Evolutionary conservation across 2,329 filamentous ascomycete species (phyloP).

Genomic region (Cordyceps fumosorosea): DNA sequence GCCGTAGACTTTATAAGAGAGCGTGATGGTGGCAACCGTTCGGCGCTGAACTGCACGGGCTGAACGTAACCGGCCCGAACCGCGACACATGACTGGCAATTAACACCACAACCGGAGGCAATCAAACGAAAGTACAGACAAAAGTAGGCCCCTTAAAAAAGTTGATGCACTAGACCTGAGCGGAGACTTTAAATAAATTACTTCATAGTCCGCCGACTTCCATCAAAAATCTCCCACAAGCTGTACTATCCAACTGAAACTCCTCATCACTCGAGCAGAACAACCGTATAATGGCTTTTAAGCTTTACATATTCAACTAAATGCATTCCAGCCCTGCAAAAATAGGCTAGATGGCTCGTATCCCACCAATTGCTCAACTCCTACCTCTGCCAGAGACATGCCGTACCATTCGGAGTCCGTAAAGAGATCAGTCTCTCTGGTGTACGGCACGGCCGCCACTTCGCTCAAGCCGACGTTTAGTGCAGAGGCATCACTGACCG

Average conservation of each 20-base stretch:
- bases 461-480: background rate
- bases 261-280: background rate
- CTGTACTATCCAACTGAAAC: too few species aligned
- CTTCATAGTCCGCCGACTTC: too few species aligned
- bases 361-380: slow-evolving; percentile 5
- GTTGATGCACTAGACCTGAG: too few species aligned
- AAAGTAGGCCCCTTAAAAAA: too few species aligned
- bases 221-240: too few species aligned
- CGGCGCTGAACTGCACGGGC: background rate
- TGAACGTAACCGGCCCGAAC: background rate
- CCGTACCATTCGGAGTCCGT: background rate
- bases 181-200: too few species aligned
- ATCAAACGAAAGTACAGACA: too few species aligned
- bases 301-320: background rate
- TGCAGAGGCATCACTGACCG: background rate
- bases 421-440: background rate
- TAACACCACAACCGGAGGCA: too few species aligned
- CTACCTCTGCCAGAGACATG: background rate
- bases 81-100: background rate
- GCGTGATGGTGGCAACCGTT: background rate
- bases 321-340: background rate
- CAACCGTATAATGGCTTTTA: background rate
- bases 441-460: background rate
- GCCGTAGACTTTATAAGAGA: background rate
- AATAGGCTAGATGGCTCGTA: slow-evolving; percentile 2